Percentiles rank a stretch among this genome's conserved stretches.
Conservation (phyloP, 192 early-diverging fungal species). For the Mortierella antarctica region DNA sequence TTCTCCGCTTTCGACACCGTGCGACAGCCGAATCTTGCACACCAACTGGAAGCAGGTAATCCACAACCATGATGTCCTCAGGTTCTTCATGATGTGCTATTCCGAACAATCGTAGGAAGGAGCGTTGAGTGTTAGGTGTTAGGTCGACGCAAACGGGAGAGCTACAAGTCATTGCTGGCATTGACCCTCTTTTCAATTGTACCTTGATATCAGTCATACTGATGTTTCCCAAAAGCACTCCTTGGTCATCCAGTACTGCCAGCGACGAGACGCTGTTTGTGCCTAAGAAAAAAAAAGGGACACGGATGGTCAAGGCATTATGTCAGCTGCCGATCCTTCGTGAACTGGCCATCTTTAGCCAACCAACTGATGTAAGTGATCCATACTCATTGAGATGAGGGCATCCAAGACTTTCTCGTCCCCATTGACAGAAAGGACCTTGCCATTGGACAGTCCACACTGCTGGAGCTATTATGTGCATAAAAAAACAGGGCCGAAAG, state of each 20-base stretch:
- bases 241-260: conserved; percentile 66
- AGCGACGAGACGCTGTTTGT: conserved; percentile 70
- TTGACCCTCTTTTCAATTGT: background rate
- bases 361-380: background rate
- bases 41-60: conserved; percentile 49
- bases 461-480: conserved; percentile 29
- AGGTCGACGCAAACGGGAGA: background rate
- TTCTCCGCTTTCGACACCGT: conserved; percentile 50
- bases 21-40: conserved; percentile 42
- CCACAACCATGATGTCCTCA: conserved; percentile 49
- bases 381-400: conserved; percentile 43
- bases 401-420: conserved; percentile 48
- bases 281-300: conserved; percentile 29
- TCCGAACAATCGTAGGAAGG: too few species aligned
- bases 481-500: background rate
- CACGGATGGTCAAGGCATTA: conserved; percentile 13
- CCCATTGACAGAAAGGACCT: conserved; percentile 40
- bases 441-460: conserved; percentile 25
- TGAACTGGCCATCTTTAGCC: background rate
- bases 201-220: conserved; percentile 79
- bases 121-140: background rate
- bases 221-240: conserved; percentile 70
- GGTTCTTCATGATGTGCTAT: conserved; percentile 53
- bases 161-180: background rate
- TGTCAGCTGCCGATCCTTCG: conserved; percentile 52